These are phyloP conservation scores for Neofusicoccum ribis DNA, from an alignment of 2,329 filamentous ascomycete species.

Conservation along the genomic window DNA sequence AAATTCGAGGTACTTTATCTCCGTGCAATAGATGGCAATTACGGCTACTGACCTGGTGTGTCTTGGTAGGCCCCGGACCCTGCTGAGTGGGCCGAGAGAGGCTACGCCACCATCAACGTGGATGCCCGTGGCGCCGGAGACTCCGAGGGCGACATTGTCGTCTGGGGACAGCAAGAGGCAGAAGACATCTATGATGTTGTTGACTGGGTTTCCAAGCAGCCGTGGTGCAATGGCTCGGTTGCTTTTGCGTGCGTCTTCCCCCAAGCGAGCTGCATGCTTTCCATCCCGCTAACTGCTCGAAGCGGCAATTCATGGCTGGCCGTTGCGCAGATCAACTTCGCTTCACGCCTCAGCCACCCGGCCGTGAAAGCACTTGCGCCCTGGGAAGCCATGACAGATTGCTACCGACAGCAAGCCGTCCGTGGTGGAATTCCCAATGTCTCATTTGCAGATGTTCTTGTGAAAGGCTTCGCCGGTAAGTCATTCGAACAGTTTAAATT, in stretches of 20 bases:
- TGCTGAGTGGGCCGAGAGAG: constrained; percentile 34
- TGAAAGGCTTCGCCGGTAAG: neutral
- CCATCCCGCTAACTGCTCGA: neutral
- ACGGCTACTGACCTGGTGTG: no score
- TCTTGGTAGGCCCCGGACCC: constrained; percentile 40
- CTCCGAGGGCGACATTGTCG: constrained; percentile 33
- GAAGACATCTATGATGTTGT: constrained; percentile 50
- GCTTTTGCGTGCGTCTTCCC: constrained; percentile 35
- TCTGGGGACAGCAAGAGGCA: constrained; percentile 35
- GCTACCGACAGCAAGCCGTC: constrained; percentile 23
- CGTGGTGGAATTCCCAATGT: constrained; percentile 23
- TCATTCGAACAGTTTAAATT: no score
- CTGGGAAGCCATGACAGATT: constrained; percentile 18
- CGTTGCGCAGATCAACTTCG: constrained; percentile 34
- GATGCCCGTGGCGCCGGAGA: constrained; percentile 35
- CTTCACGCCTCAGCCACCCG: constrained; percentile 11
- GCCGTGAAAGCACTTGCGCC: constrained; percentile 16
- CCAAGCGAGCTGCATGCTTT: neutral
- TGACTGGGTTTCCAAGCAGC: constrained; percentile 42
- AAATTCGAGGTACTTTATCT: constrained; percentile 39
- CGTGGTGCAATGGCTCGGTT: constrained; percentile 50
- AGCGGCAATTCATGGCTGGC: constrained; percentile 47
- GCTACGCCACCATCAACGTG: constrained; percentile 38
- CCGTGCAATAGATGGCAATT: no score
- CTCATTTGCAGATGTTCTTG: constrained; percentile 19